phyloP scores from a whole-genome alignment of 1,139 yeast genomes.

The Taiozyma sp. region DNA sequence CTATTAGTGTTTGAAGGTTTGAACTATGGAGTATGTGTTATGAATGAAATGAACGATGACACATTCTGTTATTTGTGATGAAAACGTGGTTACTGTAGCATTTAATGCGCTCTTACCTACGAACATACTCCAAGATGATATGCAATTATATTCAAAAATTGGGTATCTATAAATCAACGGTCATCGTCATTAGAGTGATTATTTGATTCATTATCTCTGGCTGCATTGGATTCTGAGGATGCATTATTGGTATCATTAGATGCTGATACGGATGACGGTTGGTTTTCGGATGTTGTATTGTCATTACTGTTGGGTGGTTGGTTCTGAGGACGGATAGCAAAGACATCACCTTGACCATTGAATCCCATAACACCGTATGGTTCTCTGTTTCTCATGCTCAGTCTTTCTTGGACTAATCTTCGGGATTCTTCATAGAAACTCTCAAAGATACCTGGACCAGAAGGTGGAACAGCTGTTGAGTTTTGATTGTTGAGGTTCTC shows the following conservation, averaged over 20 bases:
- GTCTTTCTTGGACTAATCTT: conserved; percentile 14
- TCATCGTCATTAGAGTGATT: not conserved
- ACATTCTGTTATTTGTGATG: not conserved
- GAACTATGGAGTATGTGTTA: not conserved
- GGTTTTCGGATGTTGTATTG: not conserved
- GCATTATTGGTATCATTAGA: not conserved
- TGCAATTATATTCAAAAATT: not conserved
- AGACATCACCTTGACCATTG: not conserved
- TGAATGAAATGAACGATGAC: not conserved
- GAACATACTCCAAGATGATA: not conserved
- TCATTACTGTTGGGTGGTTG: not conserved
- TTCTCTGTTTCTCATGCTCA: conserved; percentile 1
- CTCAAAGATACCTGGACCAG: conserved; percentile 3
- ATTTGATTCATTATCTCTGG: not conserved
- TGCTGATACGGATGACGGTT: not conserved
- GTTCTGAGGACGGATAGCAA: not conserved
- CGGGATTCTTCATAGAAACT: conserved; percentile 13
- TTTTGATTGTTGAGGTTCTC: conserved; percentile 1
- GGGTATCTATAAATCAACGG: not conserved
- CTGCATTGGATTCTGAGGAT: not conserved
- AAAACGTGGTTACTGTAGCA: not conserved
- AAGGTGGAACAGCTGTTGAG: not conserved
- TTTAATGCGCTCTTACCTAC: too few species aligned
- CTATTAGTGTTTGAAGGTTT: not conserved
- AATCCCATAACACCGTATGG: not conserved